These are phyloP conservation scores for Meyerozyma carpophila DNA, from an alignment of 1,139 yeast genomes.

Conservation along the genomic window DNA sequence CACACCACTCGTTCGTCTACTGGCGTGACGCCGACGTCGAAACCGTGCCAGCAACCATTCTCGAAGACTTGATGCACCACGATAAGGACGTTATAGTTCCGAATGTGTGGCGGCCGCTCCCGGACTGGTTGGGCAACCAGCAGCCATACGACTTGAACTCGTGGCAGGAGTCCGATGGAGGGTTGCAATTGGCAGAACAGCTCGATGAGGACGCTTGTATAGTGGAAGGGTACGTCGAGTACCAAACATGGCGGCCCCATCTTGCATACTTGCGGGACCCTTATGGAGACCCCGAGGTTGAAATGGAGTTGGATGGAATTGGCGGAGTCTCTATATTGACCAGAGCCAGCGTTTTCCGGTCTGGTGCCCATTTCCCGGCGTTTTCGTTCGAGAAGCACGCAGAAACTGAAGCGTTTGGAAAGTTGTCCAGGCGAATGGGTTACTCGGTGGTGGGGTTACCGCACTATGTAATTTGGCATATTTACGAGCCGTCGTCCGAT, in stretches of 20 bases:
- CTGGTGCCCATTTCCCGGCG: constrained; percentile 86
- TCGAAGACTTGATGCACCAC: constrained; percentile 52
- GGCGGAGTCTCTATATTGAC: constrained; percentile 87
- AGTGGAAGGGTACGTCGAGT: constrained; percentile 89
- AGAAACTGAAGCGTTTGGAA: constrained; percentile 91
- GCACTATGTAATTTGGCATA: constrained; percentile 89
- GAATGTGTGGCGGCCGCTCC: constrained; percentile 88
- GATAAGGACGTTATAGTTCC: constrained; percentile 61
- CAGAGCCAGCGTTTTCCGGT: constrained; percentile 72
- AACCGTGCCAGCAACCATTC: constrained; percentile 45
- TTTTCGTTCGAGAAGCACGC: constrained; percentile 88
- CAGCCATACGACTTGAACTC: constrained; percentile 90
- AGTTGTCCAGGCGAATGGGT: constrained; percentile 77
- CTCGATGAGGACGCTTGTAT: constrained; percentile 84
- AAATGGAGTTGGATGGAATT: constrained; percentile 85
- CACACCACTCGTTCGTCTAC: constrained; percentile 49
- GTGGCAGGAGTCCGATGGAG: constrained; percentile 87
- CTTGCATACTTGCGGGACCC: constrained; percentile 84
- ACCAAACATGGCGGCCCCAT: constrained; percentile 91
- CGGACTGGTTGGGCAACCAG: constrained; percentile 84
- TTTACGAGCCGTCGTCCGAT: constrained; percentile 82
- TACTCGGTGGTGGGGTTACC: constrained; percentile 79
- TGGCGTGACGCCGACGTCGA: constrained; percentile 56
- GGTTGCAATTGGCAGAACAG: constrained; percentile 68
- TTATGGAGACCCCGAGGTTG: constrained; percentile 79